These are phyloP conservation scores for Begonia masoniana DNA, from an alignment of 306 rosid genomes.

Conservation along the genomic window DNA sequence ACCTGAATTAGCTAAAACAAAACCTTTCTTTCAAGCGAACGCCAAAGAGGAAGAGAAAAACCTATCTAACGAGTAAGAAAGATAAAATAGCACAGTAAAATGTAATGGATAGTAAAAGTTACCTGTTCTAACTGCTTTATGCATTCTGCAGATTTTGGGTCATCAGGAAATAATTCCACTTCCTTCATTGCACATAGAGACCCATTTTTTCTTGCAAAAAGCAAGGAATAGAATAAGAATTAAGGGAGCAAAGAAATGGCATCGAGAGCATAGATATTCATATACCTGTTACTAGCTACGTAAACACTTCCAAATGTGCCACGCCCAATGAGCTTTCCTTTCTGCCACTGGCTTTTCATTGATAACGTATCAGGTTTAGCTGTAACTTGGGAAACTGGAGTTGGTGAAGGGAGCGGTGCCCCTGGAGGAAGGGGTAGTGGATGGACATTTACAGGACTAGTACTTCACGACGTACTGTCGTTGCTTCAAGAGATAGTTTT, in stretches of 20 bases:
- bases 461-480: slow-evolving; percentile 32
- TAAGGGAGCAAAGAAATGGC: slow-evolving; percentile 10
- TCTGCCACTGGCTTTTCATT: slow-evolving; percentile 75
- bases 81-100: no score
- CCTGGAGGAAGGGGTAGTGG: slow-evolving; percentile 96
- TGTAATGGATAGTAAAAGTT: not conserved
- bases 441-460: slow-evolving; percentile 37
- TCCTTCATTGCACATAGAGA: slow-evolving; percentile 99
- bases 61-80: no score
- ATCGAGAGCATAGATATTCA: slow-evolving; percentile 2
- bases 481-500: slow-evolving; percentile 26
- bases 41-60: no score
- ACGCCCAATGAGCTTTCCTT: slow-evolving; percentile 95
- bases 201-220: slow-evolving; percentile 58
- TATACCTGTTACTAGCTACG: slow-evolving; percentile 80
- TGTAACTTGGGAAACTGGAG: slow-evolving; percentile 18
- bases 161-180: slow-evolving; percentile 73
- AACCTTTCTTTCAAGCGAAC: no score
- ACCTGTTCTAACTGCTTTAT: slow-evolving; percentile 97
- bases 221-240: not conserved
- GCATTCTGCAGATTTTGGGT: slow-evolving; percentile 83
- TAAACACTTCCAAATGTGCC: slow-evolving; percentile 96
- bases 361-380: slow-evolving; percentile 38
- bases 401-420: slow-evolving; percentile 30
- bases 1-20: no score